Conservation (phyloP, 371 early-diverging fungal species). For the Blyttiomyces sp. region DNA sequence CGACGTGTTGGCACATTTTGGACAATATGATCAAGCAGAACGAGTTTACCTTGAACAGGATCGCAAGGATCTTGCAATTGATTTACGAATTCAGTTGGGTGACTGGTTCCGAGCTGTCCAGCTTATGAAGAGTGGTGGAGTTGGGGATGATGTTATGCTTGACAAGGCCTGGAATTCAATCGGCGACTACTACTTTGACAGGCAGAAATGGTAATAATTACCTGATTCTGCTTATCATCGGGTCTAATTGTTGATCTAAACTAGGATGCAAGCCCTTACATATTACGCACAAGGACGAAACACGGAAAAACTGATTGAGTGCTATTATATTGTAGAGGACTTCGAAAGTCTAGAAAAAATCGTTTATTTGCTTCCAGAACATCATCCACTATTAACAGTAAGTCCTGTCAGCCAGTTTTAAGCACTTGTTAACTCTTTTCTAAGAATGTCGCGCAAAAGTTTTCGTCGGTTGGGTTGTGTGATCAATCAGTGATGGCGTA, state of each 20-base stretch:
- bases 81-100: slow-evolving; percentile 46
- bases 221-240: neutral
- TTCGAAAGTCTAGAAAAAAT: slow-evolving; percentile 45
- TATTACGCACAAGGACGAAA: slow-evolving; percentile 51
- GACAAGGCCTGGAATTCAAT: slow-evolving; percentile 52
- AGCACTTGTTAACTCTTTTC: neutral
- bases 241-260: neutral
- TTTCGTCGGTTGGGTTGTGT: slow-evolving; percentile 46
- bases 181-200: slow-evolving; percentile 51
- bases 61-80: slow-evolving; percentile 53
- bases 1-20: slow-evolving; percentile 43
- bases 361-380: slow-evolving; percentile 35
- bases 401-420: no score
- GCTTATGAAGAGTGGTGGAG: slow-evolving; percentile 44
- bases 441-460: slow-evolving; percentile 46
- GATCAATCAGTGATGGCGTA: slow-evolving; percentile 43
- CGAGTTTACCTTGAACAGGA: slow-evolving; percentile 49
- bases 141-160: slow-evolving; percentile 46
- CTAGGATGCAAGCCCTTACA: slow-evolving; percentile 45
- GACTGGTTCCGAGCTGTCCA: slow-evolving; percentile 57
- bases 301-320: slow-evolving; percentile 40
- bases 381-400: slow-evolving; percentile 34
- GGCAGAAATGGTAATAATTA: slow-evolving; percentile 43
- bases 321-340: slow-evolving; percentile 48
- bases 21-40: slow-evolving; percentile 45